Evolutionary conservation across 2,329 filamentous ascomycete genomes (phyloP), one percentile per base, ranked within the genome.

Genomic region (Aspergillus transmontanensis): DNA sequence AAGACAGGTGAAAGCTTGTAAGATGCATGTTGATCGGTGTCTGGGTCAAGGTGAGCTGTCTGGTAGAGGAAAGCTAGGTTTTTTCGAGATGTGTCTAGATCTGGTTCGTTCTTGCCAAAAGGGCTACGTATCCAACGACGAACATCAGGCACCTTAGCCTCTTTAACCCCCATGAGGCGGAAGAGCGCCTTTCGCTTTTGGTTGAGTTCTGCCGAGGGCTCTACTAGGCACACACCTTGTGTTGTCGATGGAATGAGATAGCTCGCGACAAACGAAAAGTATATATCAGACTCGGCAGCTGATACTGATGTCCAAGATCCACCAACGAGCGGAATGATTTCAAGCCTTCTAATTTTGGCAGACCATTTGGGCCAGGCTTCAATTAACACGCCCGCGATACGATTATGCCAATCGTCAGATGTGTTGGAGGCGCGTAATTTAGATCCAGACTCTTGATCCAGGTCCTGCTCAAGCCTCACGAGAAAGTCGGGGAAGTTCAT

Each of bases 401-500:
- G 63, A 26, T 46, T 62, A 50, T 65, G 60, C 63, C 60, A 65
- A 48, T 65, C 54, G 14, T 53, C 26, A 39, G 34, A 19, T 19
- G 60, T 60, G 1, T 59, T 3, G 12, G 11, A 32, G 32, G 57
- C n/a, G 12, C 48, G 28, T 26, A 65, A 58, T 4, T 55, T 56
- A 12, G 63, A 65, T 7, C 39, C 39, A 39, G 57, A 14, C 0
- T 32, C 53, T 46, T 48, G 53, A 43, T 61, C 11, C 12, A 59
- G 56, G 39, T 64, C 62, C 21, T 58, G 26, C 23, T 55, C n/a
- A 58, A 54, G 34, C 32, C 53, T 56, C 12, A 23, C 55, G 23
- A 57, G 32, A 59, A 62, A 57, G 16, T 32, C 55, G 23, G 6
- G 16, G 9, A 32, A 7, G 1, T 32, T 46, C 46, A 64, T 58